A percentile compares a stretch with the other conserved stretches of the same genome.
These are phyloP conservation scores for Hymenoscyphus linearis DNA, from an alignment of 2,329 filamentous ascomycete genomes.

Conservation along the genomic window DNA sequence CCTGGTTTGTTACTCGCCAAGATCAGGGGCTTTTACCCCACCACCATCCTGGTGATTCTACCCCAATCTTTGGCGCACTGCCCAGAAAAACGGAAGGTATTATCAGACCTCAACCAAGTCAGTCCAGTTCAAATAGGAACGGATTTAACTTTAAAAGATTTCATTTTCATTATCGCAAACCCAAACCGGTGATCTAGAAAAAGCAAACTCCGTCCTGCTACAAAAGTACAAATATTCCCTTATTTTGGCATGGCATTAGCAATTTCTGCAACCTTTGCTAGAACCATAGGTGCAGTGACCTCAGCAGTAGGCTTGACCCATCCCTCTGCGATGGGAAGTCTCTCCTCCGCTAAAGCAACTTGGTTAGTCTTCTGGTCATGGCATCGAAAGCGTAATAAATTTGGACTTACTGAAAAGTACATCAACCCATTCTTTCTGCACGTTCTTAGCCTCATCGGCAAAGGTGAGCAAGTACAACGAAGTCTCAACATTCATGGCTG, in stretches of 20 bases:
- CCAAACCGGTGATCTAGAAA: not conserved
- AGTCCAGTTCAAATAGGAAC: no score
- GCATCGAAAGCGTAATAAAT: not conserved
- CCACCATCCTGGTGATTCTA: no score
- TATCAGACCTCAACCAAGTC: no score
- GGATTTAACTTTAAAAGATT: not conserved
- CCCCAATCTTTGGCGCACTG: no score
- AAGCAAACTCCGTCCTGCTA: not conserved
- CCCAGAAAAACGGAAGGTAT: no score
- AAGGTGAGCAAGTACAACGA: conserved; percentile 9
- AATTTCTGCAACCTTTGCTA: conserved; percentile 5
- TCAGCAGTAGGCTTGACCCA: conserved; percentile 6
- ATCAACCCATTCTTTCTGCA: conserved; percentile 4
- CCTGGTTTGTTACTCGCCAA: no score
- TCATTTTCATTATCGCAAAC: not conserved
- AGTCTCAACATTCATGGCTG: conserved; percentile 4
- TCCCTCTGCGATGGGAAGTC: conserved; percentile 9
- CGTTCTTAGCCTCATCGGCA: conserved; percentile 4
- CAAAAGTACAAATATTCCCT: not conserved
- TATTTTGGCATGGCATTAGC: not conserved
- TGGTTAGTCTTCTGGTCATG: not conserved
- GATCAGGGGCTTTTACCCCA: no score
- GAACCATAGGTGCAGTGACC: conserved; percentile 3
- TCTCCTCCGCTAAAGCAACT: conserved; percentile 4
- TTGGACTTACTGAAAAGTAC: conserved; percentile 9